phyloP scores from a whole-genome alignment of 164 flowering plant genomes.

The Tetrastigma voinierianum region DNA sequence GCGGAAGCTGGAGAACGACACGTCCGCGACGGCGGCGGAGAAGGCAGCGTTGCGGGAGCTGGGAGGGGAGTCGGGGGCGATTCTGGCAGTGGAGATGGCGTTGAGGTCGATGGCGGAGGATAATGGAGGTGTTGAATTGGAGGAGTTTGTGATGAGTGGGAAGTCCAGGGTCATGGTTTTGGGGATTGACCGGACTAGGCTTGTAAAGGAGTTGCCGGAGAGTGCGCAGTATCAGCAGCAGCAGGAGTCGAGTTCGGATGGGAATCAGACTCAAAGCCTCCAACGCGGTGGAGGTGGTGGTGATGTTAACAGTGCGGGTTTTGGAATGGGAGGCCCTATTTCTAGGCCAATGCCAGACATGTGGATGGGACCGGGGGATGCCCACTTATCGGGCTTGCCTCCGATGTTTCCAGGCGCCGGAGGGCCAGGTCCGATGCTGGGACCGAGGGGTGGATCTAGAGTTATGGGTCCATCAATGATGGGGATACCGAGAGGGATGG shows the following conservation, averaged over 20 bases:
- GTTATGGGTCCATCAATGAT: conserved; percentile 44
- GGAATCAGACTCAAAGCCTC: conserved; percentile 22
- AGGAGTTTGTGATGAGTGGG: conserved; percentile 77
- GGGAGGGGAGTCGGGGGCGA: conserved; percentile 80
- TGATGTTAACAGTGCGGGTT: conserved; percentile 29
- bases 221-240: conserved; percentile 32
- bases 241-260: conserved; percentile 28
- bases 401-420: conserved; percentile 47
- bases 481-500: conserved; percentile 67
- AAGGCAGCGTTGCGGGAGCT: conserved; percentile 75
- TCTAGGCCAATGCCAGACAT: conserved; percentile 57
- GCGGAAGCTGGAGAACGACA: conserved; percentile 79
- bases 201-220: conserved; percentile 83
- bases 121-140: conserved; percentile 70
- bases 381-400: conserved; percentile 38
- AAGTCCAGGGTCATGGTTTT: conserved; percentile 80
- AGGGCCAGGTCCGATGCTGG: conserved; percentile 38
- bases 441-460: conserved; percentile 58
- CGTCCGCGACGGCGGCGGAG: conserved; percentile 55
- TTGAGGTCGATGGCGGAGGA: conserved; percentile 83
- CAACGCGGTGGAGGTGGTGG: conserved; percentile 13
- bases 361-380: conserved; percentile 63
- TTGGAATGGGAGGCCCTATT: conserved; percentile 37
- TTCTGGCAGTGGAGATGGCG: conserved; percentile 83
- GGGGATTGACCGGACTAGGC: conserved; percentile 61